A percentile compares a stretch with the other conserved stretches of the same genome.
phyloP scores from a whole-genome alignment of 1,139 yeast species.

The Yamadazyma membranifaciens region DNA sequence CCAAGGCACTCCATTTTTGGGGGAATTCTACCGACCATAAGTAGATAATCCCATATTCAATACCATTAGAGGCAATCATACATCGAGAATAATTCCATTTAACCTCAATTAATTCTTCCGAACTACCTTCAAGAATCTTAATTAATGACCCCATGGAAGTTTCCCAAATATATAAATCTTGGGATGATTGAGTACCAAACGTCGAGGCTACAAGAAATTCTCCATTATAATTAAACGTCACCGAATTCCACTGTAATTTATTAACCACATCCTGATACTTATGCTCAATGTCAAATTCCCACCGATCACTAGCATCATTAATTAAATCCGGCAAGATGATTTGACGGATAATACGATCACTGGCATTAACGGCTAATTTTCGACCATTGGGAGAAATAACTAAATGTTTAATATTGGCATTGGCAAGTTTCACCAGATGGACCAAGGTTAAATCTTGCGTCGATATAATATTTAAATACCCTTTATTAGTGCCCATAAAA shows the following conservation, averaged over 20 bases:
- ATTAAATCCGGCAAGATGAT: constrained; percentile 52
- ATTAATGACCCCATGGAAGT: constrained; percentile 83
- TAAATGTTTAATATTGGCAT: constrained; percentile 71
- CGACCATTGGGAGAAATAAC: constrained; percentile 65
- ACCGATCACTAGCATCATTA: constrained; percentile 30
- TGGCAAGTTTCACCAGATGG: constrained; percentile 55
- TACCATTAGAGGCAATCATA: constrained; percentile 80
- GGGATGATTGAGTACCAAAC: constrained; percentile 72
- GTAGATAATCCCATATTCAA: constrained; percentile 81
- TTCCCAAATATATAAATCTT: constrained; percentile 93
- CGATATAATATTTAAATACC: constrained; percentile 61
- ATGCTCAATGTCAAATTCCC: constrained; percentile 72
- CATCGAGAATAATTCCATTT: constrained; percentile 82
- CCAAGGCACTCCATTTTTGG: constrained; percentile 95
- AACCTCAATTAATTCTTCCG: constrained; percentile 79
- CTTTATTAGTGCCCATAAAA: constrained; percentile 78
- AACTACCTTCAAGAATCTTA: constrained; percentile 89
- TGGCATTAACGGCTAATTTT: constrained; percentile 71
- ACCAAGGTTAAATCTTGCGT: constrained; percentile 31
- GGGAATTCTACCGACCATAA: constrained; percentile 83
- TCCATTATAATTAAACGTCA: constrained; percentile 71
- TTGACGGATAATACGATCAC: constrained; percentile 82
- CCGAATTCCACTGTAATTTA: constrained; percentile 84
- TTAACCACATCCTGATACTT: constrained; percentile 91
- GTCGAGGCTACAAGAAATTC: constrained; percentile 89